Percentiles rank a stretch among this genome's conserved stretches.
These are phyloP conservation scores for Candida suzukii DNA, from an alignment of 805 yeast species.

Conservation along the genomic window DNA sequence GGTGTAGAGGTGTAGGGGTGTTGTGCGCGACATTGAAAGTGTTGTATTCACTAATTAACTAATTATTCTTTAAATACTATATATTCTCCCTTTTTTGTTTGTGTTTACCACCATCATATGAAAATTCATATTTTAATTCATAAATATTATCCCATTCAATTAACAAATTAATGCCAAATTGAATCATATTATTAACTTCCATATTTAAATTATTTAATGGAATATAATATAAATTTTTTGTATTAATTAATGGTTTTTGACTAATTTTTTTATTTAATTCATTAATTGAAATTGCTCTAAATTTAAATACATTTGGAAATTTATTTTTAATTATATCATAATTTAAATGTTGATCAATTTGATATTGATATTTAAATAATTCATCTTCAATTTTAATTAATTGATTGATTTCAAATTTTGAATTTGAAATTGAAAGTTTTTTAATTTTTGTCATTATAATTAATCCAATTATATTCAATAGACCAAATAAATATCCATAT, in stretches of 20 bases:
- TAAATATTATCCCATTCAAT: neutral
- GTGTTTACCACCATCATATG: neutral
- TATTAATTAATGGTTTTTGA: neutral
- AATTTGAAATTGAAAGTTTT: neutral
- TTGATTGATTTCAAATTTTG: neutral
- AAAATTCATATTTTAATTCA: neutral
- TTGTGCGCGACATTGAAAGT: neutral
- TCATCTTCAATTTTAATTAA: neutral
- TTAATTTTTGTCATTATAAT: neutral
- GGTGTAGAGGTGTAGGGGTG: no score
- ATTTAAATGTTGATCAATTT: neutral
- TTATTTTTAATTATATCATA: neutral
- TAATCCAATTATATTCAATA: neutral
- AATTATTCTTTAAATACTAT: no score
- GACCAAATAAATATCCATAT: neutral
- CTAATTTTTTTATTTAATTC: neutral
- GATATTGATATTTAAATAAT: neutral
- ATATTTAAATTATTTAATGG: neutral
- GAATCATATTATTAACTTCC: neutral
- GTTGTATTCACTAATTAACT: neutral
- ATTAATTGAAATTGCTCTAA: neutral
- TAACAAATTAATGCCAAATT: neutral
- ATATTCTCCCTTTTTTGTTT: neutral
- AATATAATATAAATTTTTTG: neutral
- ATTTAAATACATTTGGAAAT: neutral